Conservation (phyloP, 192 early-diverging fungal species). For the Umbelopsis sp. region DNA sequence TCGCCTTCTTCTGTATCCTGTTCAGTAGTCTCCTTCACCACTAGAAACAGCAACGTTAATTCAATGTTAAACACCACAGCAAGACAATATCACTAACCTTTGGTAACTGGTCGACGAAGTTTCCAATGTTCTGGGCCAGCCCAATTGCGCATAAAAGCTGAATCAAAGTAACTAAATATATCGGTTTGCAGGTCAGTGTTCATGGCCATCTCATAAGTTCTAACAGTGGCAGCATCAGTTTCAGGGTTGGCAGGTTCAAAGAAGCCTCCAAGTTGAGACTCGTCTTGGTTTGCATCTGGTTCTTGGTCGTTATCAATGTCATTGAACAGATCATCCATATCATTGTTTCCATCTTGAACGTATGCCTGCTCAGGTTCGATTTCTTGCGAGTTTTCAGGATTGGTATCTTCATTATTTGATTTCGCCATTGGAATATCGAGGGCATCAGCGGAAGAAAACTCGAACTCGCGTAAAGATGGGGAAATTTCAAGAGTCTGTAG, state of each 20-base stretch:
- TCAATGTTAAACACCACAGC: not conserved
- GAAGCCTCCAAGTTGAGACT: conserved; percentile 12
- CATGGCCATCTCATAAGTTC: conserved; percentile 54
- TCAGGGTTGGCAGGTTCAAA: conserved; percentile 15
- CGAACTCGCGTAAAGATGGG: conserved; percentile 7
- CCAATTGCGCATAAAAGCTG: conserved; percentile 79
- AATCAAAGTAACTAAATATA: conserved; percentile 88
- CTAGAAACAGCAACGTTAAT: not conserved
- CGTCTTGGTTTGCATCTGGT: conserved; percentile 16
- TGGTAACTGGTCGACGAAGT: conserved; percentile 43
- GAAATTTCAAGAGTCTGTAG: conserved; percentile 7
- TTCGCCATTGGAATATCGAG: conserved; percentile 5
- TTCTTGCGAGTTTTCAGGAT: conserved; percentile 10
- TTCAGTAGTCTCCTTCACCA: not conserved
- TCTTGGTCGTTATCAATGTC: conserved; percentile 30
- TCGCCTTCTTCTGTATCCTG: conserved; percentile 23
- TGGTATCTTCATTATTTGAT: conserved; percentile 5
- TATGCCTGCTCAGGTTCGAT: not conserved
- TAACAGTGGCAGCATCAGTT: conserved; percentile 38
- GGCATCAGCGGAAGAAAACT: not conserved
- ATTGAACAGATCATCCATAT: not conserved
- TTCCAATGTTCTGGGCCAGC: conserved; percentile 96
- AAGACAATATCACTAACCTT: conserved; percentile 27
- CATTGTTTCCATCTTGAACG: not conserved
- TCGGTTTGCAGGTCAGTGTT: conserved; percentile 56